Evolutionary conservation across 352 stramenopile genomes (phyloP).

Genomic region (Phytophthora cryptogea): DNA sequence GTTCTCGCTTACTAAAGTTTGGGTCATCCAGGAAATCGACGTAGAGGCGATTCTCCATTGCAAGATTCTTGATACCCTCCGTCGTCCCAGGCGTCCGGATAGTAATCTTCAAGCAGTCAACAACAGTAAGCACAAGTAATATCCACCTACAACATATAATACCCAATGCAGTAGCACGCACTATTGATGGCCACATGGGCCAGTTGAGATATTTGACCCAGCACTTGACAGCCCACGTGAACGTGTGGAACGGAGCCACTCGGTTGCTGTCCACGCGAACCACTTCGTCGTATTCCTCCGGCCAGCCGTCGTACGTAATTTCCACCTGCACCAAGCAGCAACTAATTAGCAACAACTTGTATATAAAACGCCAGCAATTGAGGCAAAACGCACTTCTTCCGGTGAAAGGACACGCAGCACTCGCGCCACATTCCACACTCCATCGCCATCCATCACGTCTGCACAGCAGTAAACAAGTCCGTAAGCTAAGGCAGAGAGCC

Average conservation of each 20-base stretch:
- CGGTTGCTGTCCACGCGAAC: constrained; percentile 57
- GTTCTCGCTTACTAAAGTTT: constrained; percentile 44
- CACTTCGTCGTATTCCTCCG: constrained; percentile 58
- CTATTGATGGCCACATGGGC: constrained; percentile 72
- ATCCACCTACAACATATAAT: not conserved
- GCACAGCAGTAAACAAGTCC: not conserved
- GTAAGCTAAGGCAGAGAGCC: not conserved
- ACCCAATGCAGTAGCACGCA: constrained; percentile 17
- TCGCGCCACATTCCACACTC: constrained; percentile 71
- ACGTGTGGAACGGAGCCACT: constrained; percentile 77
- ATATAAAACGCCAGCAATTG: not conserved
- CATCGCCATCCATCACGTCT: constrained; percentile 71
- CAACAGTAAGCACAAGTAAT: not conserved
- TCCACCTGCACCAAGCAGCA: constrained; percentile 43
- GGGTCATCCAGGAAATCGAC: constrained; percentile 66
- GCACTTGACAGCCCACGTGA: constrained; percentile 78
- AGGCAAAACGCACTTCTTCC: constrained; percentile 15
- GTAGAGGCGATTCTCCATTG: constrained; percentile 42
- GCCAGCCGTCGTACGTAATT: constrained; percentile 76
- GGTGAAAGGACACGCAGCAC: constrained; percentile 39
- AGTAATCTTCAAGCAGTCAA: constrained; percentile 45
- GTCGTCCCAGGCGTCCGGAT: constrained; percentile 58
- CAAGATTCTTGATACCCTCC: constrained; percentile 44
- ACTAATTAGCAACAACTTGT: not conserved
- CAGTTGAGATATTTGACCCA: constrained; percentile 86